Conservation (phyloP, 495 filamentous ascomycete species). For the Penicillium nucicola region DNA sequence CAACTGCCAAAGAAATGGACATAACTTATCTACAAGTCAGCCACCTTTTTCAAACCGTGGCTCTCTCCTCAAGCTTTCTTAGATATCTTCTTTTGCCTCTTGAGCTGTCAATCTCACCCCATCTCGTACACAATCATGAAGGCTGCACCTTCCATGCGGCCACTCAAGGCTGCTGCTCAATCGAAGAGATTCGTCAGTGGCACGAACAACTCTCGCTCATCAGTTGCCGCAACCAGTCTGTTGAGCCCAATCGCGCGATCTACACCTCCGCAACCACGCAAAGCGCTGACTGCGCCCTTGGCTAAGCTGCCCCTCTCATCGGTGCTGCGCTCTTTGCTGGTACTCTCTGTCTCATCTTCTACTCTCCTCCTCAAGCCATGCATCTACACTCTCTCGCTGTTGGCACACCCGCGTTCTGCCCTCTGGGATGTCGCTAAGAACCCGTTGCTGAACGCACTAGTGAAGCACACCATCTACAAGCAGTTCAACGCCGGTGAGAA, state of each 20-base stretch:
- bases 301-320: slow-evolving; percentile 69
- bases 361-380: slow-evolving; percentile 67
- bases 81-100: neutral
- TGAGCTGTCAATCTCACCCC: neutral
- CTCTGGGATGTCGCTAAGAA: slow-evolving; percentile 45
- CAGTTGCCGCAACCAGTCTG: slow-evolving; percentile 25
- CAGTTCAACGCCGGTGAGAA: slow-evolving; percentile 52
- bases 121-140: slow-evolving; percentile 21
- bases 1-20: neutral
- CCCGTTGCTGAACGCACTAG: slow-evolving; percentile 39
- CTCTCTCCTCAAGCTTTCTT: neutral
- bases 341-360: slow-evolving; percentile 78
- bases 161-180: slow-evolving; percentile 16
- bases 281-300: slow-evolving; percentile 48
- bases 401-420: slow-evolving; percentile 65
- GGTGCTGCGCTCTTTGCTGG: slow-evolving; percentile 74
- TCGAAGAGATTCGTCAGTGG: slow-evolving; percentile 33
- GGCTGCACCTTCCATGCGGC: slow-evolving; percentile 30
- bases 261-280: slow-evolving; percentile 15
- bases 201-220: slow-evolving; percentile 38
- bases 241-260: slow-evolving; percentile 18
- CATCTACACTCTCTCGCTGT: slow-evolving; percentile 61
- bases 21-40: slow-evolving; percentile 11
- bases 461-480: slow-evolving; percentile 50
- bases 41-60: slow-evolving; percentile 8